Percentiles rank a stretch among this genome's conserved stretches.
Evolutionary conservation across 768 basidiomycete species (phyloP).

Genomic region (Cystobasidium tubakii): DNA sequence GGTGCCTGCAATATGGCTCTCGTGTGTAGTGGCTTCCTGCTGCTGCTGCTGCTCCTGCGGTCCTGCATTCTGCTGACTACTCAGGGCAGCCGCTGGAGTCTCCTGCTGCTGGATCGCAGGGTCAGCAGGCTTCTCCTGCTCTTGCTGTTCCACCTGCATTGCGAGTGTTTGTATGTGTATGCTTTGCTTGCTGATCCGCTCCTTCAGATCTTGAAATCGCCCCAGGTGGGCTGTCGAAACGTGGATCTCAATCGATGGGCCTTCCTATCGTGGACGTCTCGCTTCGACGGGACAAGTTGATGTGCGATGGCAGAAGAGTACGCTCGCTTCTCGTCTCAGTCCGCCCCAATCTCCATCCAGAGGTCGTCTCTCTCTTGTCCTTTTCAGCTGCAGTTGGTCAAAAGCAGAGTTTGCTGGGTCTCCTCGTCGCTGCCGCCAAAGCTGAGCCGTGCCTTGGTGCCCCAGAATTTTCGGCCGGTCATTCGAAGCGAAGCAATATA

Average conservation of each 20-base stretch:
- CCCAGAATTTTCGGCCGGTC: background rate
- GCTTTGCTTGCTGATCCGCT: too few relatives aligned
- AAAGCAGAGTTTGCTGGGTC: constrained; percentile 6
- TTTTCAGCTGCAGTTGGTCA: background rate
- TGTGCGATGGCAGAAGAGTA: too few relatives aligned
- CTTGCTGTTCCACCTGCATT: background rate
- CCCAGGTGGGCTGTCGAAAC: too few relatives aligned
- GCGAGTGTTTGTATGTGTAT: background rate
- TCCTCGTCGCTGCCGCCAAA: background rate
- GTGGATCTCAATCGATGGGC: background rate
- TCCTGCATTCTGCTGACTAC: background rate
- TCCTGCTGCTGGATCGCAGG: background rate
- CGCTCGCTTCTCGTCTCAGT: background rate
- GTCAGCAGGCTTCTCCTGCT: background rate
- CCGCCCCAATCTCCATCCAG: background rate
- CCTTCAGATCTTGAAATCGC: too few relatives aligned
- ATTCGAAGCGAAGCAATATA: background rate
- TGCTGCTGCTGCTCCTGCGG: background rate
- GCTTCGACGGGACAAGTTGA: too few relatives aligned
- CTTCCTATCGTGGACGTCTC: background rate
- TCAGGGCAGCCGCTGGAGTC: background rate
- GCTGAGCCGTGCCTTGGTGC: background rate
- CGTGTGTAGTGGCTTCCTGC: too few relatives aligned
- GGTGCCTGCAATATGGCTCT: too few relatives aligned
- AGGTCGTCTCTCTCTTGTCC: background rate